These are phyloP conservation scores for Coemansia sp. DNA, from an alignment of 192 early-diverging fungal genomes.

Conservation along the genomic window DNA sequence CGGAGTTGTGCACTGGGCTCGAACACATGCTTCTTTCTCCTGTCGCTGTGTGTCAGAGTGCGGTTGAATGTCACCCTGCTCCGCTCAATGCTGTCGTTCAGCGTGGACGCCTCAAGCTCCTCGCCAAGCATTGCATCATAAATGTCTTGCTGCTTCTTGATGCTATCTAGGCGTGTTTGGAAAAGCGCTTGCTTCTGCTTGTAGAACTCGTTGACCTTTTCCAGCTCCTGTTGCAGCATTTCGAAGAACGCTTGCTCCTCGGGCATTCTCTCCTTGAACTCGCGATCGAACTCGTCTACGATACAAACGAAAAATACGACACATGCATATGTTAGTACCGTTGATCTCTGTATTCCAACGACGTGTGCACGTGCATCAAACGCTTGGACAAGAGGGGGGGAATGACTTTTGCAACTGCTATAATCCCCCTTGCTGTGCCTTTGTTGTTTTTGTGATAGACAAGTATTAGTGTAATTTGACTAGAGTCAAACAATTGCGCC, in stretches of 20 bases:
- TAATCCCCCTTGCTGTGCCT: neutral
- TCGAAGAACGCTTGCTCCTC: slow-evolving; percentile 55
- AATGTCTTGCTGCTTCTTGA: slow-evolving; percentile 47
- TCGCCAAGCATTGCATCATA: slow-evolving; percentile 44
- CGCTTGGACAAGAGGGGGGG: neutral
- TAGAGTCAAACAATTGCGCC: neutral
- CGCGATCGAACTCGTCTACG: slow-evolving; percentile 38
- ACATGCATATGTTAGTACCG: neutral
- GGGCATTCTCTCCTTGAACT: slow-evolving; percentile 25
- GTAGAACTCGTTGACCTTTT: slow-evolving; percentile 56
- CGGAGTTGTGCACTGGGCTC: slow-evolving; percentile 46
- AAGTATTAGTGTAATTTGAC: neutral
- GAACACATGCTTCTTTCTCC: neutral
- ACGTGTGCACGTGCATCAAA: neutral
- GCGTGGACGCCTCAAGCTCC: slow-evolving; percentile 28
- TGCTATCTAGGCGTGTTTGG: slow-evolving; percentile 36
- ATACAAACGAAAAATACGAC: neutral
- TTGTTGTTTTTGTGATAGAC: neutral
- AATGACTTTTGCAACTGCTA: neutral
- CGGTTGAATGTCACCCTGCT: slow-evolving; percentile 7
- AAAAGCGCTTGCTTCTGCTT: slow-evolving; percentile 42
- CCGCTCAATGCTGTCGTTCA: slow-evolving; percentile 1
- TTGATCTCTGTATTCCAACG: neutral
- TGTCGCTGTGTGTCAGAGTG: neutral
- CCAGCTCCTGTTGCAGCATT: slow-evolving; percentile 50